Evolutionary conservation across 805 yeast species (phyloP), one percentile per base, ranked within the genome.

Genomic region (Cyberlindnera japonica): DNA sequence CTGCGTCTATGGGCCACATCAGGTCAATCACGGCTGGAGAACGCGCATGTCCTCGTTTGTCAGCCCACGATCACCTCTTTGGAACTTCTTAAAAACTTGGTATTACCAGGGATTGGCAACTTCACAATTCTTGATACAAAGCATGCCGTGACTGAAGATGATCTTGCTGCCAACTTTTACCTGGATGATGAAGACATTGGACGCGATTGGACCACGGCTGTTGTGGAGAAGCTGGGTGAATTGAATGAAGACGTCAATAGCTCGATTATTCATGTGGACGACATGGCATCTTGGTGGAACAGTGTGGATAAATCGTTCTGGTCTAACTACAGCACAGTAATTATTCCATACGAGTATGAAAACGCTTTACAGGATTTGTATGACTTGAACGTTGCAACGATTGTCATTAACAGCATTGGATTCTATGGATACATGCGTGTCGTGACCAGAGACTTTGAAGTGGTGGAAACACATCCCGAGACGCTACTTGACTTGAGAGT

Each of bases 1-100:
- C 64, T 91, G 43, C 73, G 97, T 26, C 64, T 91, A 13, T 91
- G 98, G 98, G 89, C 86, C 2, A 54, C 72, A 0, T 60, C 71
- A 10, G 99, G 97, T 3, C 99, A 91, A 54, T 43, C 59, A 4
- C 65, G 68, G 6, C 66, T 91, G 14, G 75, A 75, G 23, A 53
- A 57, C 2, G 67, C 90, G 0, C 78, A 73, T 40, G 69, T 89
- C 3, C 74, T 88, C 40, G 59, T 88, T 3, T 51, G 88, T 3
- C 75, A 77, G 33, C 78, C 79, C 5, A 67, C 77, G 1, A 54
- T 79, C 0, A 67, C 80, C 0, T 77, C 82, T 2, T 71, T 79
- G 3, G 98, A 91, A 59, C 62, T 77, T 3, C 59, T 83, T 27
- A 90, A 91, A 66, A 88, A 89, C 59, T 64, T 91, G 42, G 77